phyloP scores from a whole-genome alignment of 2,329 filamentous ascomycete species.

The Aspergillus bombycis region DNA sequence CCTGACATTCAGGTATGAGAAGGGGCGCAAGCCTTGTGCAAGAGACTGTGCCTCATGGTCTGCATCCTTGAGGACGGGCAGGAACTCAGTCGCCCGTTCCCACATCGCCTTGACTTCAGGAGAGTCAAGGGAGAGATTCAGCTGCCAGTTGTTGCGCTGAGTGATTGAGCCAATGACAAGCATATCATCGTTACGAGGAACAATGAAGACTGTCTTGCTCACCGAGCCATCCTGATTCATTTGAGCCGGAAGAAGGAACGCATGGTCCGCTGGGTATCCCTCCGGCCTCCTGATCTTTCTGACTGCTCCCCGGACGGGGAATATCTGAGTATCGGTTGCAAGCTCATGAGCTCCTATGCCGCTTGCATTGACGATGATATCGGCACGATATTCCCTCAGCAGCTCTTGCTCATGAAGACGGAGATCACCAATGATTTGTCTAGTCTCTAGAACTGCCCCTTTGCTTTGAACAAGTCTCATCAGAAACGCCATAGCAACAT shows the following conservation, averaged over 20 bases:
- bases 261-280: neutral
- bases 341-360: neutral
- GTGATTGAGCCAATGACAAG: neutral
- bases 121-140: neutral
- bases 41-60: neutral
- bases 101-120: slow-evolving; percentile 1
- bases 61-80: neutral
- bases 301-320: neutral
- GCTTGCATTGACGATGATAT: slow-evolving; percentile 3
- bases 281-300: neutral
- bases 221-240: neutral
- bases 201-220: neutral
- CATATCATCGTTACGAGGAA: neutral
- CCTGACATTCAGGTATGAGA: neutral
- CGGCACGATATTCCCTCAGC: neutral
- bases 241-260: slow-evolving; percentile 1
- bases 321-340: neutral
- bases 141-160: slow-evolving; percentile 2
- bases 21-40: neutral
- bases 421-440: neutral
- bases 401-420: neutral
- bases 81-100: slow-evolving; percentile 3
- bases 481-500: neutral
- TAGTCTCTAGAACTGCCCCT: neutral
- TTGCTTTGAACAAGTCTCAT: slow-evolving; percentile 1